A percentile compares a stretch with the other conserved stretches of the same genome.
Evolutionary conservation across 1,284 basidiomycete species (phyloP).

Genomic region (Ganoderma sinense): DNA sequence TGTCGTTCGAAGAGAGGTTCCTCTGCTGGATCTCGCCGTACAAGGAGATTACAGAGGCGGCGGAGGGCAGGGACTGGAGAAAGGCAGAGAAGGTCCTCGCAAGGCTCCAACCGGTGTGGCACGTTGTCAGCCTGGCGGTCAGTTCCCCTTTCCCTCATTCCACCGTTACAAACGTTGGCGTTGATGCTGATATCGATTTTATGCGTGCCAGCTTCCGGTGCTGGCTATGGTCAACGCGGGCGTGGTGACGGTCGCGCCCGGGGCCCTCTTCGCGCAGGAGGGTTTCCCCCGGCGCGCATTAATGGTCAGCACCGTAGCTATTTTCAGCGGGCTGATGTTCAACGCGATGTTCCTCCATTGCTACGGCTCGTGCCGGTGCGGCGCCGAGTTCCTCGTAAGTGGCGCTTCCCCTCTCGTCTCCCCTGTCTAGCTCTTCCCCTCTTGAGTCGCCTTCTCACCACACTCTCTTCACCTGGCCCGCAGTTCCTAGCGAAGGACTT

Average conservation of each 20-base stretch:
- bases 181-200: background rate
- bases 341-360: constrained; percentile 73
- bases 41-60: constrained; percentile 56
- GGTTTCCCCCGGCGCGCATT: constrained; percentile 45
- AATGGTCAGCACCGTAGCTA: constrained; percentile 63
- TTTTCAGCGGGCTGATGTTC: constrained; percentile 63
- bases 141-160: constrained; percentile 5
- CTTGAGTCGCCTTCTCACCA: too few species aligned
- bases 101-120: constrained; percentile 44
- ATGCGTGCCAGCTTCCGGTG: constrained; percentile 5
- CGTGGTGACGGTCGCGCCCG: constrained; percentile 66
- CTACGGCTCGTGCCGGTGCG: constrained; percentile 53
- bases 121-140: constrained; percentile 43
- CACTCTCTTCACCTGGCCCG: background rate
- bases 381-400: constrained; percentile 60
- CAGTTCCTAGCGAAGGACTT: constrained; percentile 63
- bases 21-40: constrained; percentile 64
- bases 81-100: constrained; percentile 51
- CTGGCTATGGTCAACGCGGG: constrained; percentile 41
- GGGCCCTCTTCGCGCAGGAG: constrained; percentile 38
- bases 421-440: too few species aligned
- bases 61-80: constrained; percentile 56
- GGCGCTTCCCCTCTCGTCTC: constrained; percentile 42
- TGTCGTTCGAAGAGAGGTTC: constrained; percentile 47
- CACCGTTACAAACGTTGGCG: too few species aligned